Evolutionary conservation across 176 grass and related monocot species (phyloP), one percentile per base, ranked within the genome.

Genomic region (Aegilops bicornis): DNA sequence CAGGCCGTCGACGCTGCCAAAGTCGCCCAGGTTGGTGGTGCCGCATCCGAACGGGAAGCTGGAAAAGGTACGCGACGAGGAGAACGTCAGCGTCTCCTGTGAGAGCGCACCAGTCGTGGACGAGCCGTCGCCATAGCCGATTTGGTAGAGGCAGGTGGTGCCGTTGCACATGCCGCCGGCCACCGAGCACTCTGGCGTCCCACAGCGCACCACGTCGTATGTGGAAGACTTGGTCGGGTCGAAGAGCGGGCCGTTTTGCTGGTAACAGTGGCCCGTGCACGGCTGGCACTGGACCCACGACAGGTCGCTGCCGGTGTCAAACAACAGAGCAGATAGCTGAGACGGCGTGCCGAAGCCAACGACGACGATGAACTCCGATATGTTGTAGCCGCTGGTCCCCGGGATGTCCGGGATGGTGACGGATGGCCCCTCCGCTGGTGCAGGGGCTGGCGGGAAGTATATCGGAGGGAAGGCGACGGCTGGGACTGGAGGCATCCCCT

Each of bases 261-360:
- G 14, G 87, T 93, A 90, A 80, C 95, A 98, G 62, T 77, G 83
- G 16, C 52, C 78, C 2, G 65, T 74, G 87, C 95, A 97, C 1
- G 95, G 92, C 16, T 22, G 63, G 86, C 95, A 97, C 77, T 92
- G 95, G 82, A 94, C 85, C 95, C 95, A 97, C 16, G 95, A 89
- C 31, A 97, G 10, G 36, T 95, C 92, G 80, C 92, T 92, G 19
- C 95, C 92, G 4, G 95, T 97, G 84, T 97, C 95, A 30, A 97
- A 83, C 0, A 47, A 14, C 2, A 95, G n/a, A 0, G 93, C 14
- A 22, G 70, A 78, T 2, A 78, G 36, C 35, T 11, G 79, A 8
- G 37, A 40, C 1, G 95, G 95, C 36, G 89, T 91, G 70, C 95
- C 95, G 31, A 97, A 82, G 23, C 95, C 87, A 4, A 95, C 69